These are phyloP conservation scores for Phytophthora pini DNA, from an alignment of 352 stramenopile genomes.

Conservation along the genomic window DNA sequence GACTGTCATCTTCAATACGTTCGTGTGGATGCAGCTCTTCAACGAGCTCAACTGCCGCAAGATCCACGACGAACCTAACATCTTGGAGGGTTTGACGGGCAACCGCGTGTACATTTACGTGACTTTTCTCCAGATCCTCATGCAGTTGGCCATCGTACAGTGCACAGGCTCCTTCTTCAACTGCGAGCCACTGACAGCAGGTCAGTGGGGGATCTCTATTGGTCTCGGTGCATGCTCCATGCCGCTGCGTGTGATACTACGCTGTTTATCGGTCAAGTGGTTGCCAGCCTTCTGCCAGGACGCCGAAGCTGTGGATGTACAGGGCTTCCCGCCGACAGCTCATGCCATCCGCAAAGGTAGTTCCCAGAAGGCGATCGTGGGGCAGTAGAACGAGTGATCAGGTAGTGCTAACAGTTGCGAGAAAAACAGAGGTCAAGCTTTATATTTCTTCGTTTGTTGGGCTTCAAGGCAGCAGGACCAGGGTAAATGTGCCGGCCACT, in stretches of 20 bases:
- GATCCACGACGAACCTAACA: constrained; percentile 92
- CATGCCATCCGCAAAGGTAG: constrained; percentile 43
- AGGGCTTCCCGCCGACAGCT: constrained; percentile 34
- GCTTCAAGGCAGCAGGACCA: neutral
- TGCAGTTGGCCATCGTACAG: constrained; percentile 96
- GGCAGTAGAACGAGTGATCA: constrained; percentile 28
- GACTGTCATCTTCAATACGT: constrained; percentile 98
- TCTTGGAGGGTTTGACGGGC: constrained; percentile 91
- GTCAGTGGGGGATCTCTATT: constrained; percentile 69
- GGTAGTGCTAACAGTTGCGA: constrained; percentile 18
- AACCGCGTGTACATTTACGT: constrained; percentile 96
- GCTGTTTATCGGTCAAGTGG: constrained; percentile 65
- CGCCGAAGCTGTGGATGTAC: constrained; percentile 47
- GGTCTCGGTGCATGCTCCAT: constrained; percentile 49
- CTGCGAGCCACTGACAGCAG: constrained; percentile 49
- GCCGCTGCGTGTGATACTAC: constrained; percentile 60
- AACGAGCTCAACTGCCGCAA: constrained; percentile 87
- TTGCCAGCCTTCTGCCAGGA: constrained; percentile 66
- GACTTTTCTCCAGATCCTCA: constrained; percentile 87
- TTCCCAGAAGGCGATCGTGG: constrained; percentile 37
- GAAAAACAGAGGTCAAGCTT: constrained; percentile 22
- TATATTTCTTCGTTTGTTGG: constrained; percentile 22
- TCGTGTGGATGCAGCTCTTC: constrained; percentile 97
- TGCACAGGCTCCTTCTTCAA: constrained; percentile 88
- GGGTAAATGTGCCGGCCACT: neutral